phyloP scores from a whole-genome alignment of 2,329 filamentous ascomycete genomes.

The Teratosphaeria destructans region DNA sequence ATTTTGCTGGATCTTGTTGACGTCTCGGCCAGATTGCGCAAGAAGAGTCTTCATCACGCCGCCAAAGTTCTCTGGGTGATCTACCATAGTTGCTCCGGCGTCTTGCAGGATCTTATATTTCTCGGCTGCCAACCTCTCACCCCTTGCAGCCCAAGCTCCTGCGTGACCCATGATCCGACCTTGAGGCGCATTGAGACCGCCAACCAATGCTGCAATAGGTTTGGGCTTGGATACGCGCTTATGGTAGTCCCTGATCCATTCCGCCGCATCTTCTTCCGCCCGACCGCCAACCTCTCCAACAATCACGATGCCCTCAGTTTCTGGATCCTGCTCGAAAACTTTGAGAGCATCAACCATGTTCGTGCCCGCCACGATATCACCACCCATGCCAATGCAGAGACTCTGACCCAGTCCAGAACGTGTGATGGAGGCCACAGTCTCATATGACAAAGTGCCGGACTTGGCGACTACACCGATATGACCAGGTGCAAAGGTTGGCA shows the following conservation, averaged over 20 bases:
- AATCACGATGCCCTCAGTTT: constrained; percentile 61
- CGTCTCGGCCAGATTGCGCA: constrained; percentile 30
- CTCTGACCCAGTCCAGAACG: constrained; percentile 67
- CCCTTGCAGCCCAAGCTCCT: constrained; percentile 59
- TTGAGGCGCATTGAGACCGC: constrained; percentile 52
- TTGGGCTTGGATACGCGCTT: constrained; percentile 50
- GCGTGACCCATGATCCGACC: constrained; percentile 70
- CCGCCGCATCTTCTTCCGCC: constrained; percentile 60
- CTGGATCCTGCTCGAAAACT: constrained; percentile 54
- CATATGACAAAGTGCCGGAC: constrained; percentile 70
- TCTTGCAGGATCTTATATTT: constrained; percentile 58
- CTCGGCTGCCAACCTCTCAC: constrained; percentile 52
- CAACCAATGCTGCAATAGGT: constrained; percentile 65
- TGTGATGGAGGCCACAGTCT: constrained; percentile 65
- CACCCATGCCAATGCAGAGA: constrained; percentile 66
- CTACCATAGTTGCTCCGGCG: constrained; percentile 59
- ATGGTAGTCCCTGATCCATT: constrained; percentile 60
- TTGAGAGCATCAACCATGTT: constrained; percentile 61
- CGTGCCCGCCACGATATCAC: constrained; percentile 64
- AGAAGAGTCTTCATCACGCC: constrained; percentile 55
- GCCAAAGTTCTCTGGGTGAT: constrained; percentile 68
- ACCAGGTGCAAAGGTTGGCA: constrained; percentile 60
- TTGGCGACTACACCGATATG: constrained; percentile 69
- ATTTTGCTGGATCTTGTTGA: constrained; percentile 28
- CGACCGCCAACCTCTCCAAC: constrained; percentile 64